Base-by-base conservation (phyloP, 768 basidiomycete genomes). In the Lyophyllum semitale region DNA sequence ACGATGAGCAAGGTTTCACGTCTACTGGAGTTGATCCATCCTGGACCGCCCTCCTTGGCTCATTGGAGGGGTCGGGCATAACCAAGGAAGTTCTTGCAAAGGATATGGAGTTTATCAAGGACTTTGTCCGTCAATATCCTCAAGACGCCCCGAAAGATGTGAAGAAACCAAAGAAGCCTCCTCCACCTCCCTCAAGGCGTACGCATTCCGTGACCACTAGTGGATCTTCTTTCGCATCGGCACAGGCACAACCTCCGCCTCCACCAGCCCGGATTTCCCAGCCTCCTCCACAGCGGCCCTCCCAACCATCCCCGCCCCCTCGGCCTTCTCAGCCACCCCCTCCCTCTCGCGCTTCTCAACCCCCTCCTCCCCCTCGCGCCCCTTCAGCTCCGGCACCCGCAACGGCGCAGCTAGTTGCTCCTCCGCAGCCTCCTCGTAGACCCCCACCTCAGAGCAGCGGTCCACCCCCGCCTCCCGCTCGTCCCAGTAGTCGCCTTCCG, bases 61-160 rank as follows among this genome's bases (percentile, higher is more conserved):
- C 83, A 54, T 78, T 98, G 5, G 81, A 86, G 56, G 71, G 73
- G 42, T 71, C 77, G 7, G 94, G 94, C 0, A 71, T 98, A 45
- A 78, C 82, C 45, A 78, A 79, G 47, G 84, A 87, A 33, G 72
- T 91, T 40, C 85, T 97, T 35, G 79, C 78, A 57, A 73, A 88
- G 59, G 88, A 98, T 63, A 88, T 88, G 75, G 88, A 91, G 58
- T 98, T 93, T 68, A 96, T 99, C 73, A 88, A 87, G 66, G 79
- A 87, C 59, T 99, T 86, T 65, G 81, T 94, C 23, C 76, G 83
- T 59, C 63, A 88, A 13, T 76, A 75, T 52, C 78, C 74, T 66
- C 73, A 77, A 63, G 51, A 62, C 0, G 60, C 68, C 1, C 73
- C 73, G 9, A 68, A 66, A n/a, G 73, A 74, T 32, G 71, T 75